Conservation (phyloP, 768 basidiomycete genomes). For the Russula compacta region DNA sequence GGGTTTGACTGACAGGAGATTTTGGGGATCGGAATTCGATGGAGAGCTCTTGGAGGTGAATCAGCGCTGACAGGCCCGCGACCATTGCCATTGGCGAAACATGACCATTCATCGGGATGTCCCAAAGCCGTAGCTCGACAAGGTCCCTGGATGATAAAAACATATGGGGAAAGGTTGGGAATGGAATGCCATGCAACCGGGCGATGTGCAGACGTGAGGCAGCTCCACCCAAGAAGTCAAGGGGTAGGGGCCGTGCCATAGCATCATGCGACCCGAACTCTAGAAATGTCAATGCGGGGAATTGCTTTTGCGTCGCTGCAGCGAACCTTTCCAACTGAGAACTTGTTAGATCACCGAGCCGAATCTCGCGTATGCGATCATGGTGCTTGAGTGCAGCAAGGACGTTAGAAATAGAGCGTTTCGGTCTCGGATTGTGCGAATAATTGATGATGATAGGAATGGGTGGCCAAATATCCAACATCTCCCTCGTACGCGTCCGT, state of each 20-base stretch:
- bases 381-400: background rate
- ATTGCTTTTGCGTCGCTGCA: background rate
- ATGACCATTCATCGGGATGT: background rate
- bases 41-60: background rate
- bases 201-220: background rate
- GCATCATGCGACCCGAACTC: background rate
- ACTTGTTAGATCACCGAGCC: background rate
- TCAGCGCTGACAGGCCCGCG: background rate
- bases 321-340: background rate
- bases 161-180: background rate
- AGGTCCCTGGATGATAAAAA: background rate
- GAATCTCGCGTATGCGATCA: background rate
- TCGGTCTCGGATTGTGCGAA: background rate
- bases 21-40: background rate
- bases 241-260: background rate
- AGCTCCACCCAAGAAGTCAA: background rate
- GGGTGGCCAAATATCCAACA: background rate
- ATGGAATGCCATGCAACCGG: background rate
- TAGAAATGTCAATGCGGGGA: background rate
- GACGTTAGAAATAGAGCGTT: background rate
- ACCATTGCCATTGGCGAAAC: background rate
- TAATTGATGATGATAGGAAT: background rate
- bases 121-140: background rate
- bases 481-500: background rate
- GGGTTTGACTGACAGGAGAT: background rate